A percentile compares a stretch with the other conserved stretches of the same genome.
These are phyloP conservation scores for Kingdonia uniflora DNA, from an alignment of 164 flowering plant species.

Conservation along the genomic window DNA sequence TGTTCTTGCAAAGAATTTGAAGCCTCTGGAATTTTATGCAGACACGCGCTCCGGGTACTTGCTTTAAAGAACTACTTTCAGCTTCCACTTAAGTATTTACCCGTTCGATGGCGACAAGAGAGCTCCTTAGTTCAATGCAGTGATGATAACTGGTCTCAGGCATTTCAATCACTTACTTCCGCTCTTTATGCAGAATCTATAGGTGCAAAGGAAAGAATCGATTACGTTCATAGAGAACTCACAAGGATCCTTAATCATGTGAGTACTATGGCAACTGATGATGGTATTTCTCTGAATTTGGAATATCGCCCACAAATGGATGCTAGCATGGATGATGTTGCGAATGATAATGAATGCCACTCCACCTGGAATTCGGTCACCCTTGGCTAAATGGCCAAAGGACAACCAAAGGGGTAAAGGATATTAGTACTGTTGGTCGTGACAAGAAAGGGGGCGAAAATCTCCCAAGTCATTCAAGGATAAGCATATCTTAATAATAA, in stretches of 20 bases:
- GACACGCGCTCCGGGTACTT: constrained; percentile 54
- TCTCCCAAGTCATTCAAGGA: too few species aligned
- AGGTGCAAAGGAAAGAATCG: constrained; percentile 34
- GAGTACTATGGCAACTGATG: too few species aligned
- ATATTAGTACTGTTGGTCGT: too few species aligned
- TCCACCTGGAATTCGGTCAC: too few species aligned
- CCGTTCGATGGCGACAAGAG: constrained; percentile 2
- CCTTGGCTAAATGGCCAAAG: too few species aligned
- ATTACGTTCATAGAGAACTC: constrained; percentile 37
- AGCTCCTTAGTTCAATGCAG: background rate
- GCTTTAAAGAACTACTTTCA: constrained; percentile 50
- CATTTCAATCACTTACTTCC: constrained; percentile 36
- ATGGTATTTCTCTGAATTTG: too few species aligned
- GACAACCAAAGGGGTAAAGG: too few species aligned
- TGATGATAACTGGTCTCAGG: constrained; percentile 31
- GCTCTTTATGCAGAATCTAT: constrained; percentile 45
- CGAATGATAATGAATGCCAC: too few species aligned
- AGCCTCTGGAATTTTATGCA: constrained; percentile 51
- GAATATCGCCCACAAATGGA: too few species aligned
- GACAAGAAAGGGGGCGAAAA: too few species aligned
- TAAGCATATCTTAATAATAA: too few species aligned
- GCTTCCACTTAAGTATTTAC: constrained; percentile 55
- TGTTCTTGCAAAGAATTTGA: constrained; percentile 69
- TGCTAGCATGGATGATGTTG: too few species aligned
- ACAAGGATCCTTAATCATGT: constrained; percentile 33